These are phyloP conservation scores for Colletotrichum sublineola DNA, from an alignment of 2,329 filamentous ascomycete genomes.

Conservation along the genomic window DNA sequence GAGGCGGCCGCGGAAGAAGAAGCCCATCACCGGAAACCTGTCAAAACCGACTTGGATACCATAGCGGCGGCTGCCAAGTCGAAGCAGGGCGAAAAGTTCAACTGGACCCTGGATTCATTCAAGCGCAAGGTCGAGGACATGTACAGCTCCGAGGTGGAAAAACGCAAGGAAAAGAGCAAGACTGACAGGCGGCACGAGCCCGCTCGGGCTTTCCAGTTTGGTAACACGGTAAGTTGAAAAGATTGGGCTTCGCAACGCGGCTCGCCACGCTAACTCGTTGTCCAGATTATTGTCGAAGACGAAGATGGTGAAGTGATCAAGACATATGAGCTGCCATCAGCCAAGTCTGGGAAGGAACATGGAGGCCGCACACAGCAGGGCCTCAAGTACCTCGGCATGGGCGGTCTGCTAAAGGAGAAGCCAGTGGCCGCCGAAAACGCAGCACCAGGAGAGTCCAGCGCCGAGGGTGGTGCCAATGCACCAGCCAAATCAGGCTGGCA, in stretches of 20 bases:
- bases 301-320: constrained; percentile 89
- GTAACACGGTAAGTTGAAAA: constrained; percentile 73
- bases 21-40: constrained; percentile 19
- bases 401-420: constrained; percentile 59
- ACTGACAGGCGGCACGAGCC: constrained; percentile 72
- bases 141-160: constrained; percentile 71
- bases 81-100: constrained; percentile 50
- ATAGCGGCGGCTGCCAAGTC: constrained; percentile 44
- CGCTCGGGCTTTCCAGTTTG: constrained; percentile 87
- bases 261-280: constrained; percentile 52
- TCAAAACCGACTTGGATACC: constrained; percentile 20
- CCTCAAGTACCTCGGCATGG: constrained; percentile 68
- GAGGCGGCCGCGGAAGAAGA: constrained; percentile 32
- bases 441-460: constrained; percentile 50
- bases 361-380: constrained; percentile 57
- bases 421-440: constrained; percentile 47
- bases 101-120: constrained; percentile 60
- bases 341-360: constrained; percentile 54
- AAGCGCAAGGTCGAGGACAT: constrained; percentile 66
- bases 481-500: constrained; percentile 64
- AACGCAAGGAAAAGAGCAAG: constrained; percentile 72
- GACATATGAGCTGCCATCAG: constrained; percentile 79
- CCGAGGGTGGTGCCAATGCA: constrained; percentile 53
- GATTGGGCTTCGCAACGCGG: constrained; percentile 14
- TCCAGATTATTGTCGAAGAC: constrained; percentile 86